Evolutionary conservation across 2,329 filamentous ascomycete genomes (phyloP).

Genomic region (Fusarium goolgardi): DNA sequence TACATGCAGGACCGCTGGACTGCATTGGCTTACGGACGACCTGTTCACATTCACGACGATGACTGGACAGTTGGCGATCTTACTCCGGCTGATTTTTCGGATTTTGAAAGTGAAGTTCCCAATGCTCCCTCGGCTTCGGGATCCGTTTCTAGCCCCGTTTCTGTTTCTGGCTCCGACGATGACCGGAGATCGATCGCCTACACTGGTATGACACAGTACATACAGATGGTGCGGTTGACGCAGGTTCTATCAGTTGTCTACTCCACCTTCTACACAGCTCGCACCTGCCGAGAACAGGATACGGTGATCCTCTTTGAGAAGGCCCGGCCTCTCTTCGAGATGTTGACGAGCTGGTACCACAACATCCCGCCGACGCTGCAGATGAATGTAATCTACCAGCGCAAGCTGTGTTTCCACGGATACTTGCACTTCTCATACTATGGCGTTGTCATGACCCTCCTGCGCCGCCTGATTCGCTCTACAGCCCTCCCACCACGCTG

Average conservation of each 20-base stretch:
- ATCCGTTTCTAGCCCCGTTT: constrained; percentile 31
- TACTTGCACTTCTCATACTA: constrained; percentile 61
- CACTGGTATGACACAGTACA: constrained; percentile 57
- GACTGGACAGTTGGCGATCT: constrained; percentile 48
- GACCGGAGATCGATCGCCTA: constrained; percentile 51
- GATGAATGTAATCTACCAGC: constrained; percentile 56
- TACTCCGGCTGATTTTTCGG: constrained; percentile 51
- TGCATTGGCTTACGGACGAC: constrained; percentile 47
- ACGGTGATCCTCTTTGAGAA: constrained; percentile 56
- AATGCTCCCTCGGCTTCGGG: constrained; percentile 14
- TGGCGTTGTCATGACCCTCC: constrained; percentile 59
- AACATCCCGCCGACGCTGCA: constrained; percentile 58
- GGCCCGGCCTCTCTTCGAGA: constrained; percentile 61
- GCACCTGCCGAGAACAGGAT: constrained; percentile 48
- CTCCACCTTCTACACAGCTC: constrained; percentile 57
- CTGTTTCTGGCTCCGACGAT: constrained; percentile 39
- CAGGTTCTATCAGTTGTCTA: constrained; percentile 60
- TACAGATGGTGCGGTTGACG: constrained; percentile 60
- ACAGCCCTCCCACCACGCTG: constrained; percentile 49
- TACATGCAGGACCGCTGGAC: constrained; percentile 72
- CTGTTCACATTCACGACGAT: constrained; percentile 49
- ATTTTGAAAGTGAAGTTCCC: constrained; percentile 40
- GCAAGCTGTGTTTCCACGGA: constrained; percentile 56
- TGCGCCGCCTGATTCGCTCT: constrained; percentile 57
- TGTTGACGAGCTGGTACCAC: constrained; percentile 61